phyloP scores from a whole-genome alignment of 2,329 filamentous ascomycete genomes.

The Emergomyces orientalis region DNA sequence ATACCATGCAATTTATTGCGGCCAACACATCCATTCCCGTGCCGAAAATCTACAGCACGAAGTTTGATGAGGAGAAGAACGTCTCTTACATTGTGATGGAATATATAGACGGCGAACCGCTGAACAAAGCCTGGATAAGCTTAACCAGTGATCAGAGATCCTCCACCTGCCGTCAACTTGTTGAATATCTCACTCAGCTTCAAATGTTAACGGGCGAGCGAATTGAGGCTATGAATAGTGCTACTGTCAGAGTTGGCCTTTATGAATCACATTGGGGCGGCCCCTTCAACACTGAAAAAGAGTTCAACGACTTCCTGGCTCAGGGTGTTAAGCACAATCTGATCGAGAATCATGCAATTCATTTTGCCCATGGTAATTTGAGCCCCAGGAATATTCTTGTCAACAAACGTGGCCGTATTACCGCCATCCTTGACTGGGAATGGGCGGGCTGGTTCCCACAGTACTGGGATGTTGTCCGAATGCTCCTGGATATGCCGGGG shows the following conservation, averaged over 20 bases:
- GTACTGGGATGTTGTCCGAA: constrained; percentile 10
- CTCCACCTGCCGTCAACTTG: neutral
- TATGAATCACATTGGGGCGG: constrained; percentile 1
- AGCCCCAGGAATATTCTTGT: constrained; percentile 14
- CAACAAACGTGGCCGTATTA: constrained; percentile 15
- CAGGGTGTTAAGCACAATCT: neutral
- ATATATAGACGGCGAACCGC: constrained; percentile 5
- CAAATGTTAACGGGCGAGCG: constrained; percentile 8
- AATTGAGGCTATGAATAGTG: constrained; percentile 2
- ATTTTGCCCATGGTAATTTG: constrained; percentile 15
- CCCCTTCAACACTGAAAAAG: constrained; percentile 10
- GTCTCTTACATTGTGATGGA: constrained; percentile 2
- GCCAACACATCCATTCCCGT: constrained; percentile 8
- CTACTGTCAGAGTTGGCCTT: neutral
- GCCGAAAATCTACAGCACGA: constrained; percentile 3
- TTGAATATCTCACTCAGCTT: constrained; percentile 6
- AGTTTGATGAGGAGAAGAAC: neutral
- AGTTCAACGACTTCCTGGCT: constrained; percentile 8
- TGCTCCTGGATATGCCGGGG: constrained; percentile 5
- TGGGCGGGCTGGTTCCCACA: constrained; percentile 17
- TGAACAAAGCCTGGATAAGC: constrained; percentile 3
- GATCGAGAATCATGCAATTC: constrained; percentile 2
- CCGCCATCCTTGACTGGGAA: constrained; percentile 19
- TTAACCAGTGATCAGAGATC: constrained; percentile 1
- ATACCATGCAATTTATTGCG: constrained; percentile 5